Percentiles rank a stretch among this genome's conserved stretches.
Evolutionary conservation across 768 basidiomycete genomes (phyloP).

Genomic region (Cystofilobasidium ferigula): DNA sequence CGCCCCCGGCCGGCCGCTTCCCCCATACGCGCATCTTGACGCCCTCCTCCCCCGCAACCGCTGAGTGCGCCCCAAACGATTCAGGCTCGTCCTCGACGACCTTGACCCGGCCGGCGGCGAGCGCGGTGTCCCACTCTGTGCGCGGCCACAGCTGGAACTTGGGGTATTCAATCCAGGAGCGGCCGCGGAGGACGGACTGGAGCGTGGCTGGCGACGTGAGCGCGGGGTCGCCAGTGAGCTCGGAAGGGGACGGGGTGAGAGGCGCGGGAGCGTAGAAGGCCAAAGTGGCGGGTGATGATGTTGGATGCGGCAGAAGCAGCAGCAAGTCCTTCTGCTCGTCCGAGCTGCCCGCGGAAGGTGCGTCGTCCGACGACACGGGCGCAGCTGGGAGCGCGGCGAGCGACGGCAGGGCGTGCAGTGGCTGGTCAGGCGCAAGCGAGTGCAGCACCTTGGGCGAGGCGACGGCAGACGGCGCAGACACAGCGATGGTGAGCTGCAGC

Average conservation of each 20-base stretch:
- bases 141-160: background rate
- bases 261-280: constrained; percentile 8
- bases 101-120: background rate
- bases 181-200: constrained; percentile 1
- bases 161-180: constrained; percentile 20
- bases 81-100: background rate
- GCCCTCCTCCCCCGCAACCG: background rate
- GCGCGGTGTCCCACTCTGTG: background rate
- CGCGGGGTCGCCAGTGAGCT: too few relatives aligned
- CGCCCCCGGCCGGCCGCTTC: background rate
- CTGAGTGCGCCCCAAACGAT: too few relatives aligned
- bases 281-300: background rate
- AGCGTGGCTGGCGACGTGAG: too few relatives aligned
- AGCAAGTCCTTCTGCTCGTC: background rate
- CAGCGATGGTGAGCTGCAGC: constrained; percentile 13
- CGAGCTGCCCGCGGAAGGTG: background rate
- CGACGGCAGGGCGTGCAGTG: constrained; percentile 1
- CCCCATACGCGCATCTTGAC: constrained; percentile 24
- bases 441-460: constrained; percentile 5
- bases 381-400: background rate
- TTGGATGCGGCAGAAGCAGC: constrained; percentile 19
- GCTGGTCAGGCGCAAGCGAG: constrained; percentile 7
- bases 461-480: background rate
- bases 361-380: background rate
- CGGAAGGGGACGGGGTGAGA: too few relatives aligned